phyloP scores from a whole-genome alignment of 768 basidiomycete species.

The Phaeotremella skinneri region DNA sequence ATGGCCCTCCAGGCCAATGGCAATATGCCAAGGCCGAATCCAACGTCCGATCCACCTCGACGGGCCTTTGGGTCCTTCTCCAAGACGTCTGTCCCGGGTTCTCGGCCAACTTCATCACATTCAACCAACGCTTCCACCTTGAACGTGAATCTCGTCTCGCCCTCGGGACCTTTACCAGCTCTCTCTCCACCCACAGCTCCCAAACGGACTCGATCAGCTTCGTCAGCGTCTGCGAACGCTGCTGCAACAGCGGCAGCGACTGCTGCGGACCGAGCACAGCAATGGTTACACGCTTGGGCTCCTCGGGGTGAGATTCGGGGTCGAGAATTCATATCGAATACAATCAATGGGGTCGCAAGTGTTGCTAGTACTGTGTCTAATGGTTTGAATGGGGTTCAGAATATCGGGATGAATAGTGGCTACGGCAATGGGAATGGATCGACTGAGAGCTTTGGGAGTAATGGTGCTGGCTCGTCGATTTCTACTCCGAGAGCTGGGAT shows the following conservation, averaged over 20 bases:
- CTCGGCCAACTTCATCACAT: conserved; percentile 2
- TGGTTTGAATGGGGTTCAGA: conserved; percentile 24
- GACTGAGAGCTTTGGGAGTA: conserved; percentile 4
- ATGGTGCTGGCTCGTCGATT: background rate
- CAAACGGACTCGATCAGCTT: conserved; percentile 27
- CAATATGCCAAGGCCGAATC: background rate
- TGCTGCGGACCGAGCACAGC: conserved; percentile 35
- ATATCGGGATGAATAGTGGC: conserved; percentile 12
- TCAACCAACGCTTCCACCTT: background rate
- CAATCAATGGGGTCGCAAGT: conserved; percentile 38
- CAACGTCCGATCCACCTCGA: conserved; percentile 21
- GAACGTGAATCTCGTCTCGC: conserved; percentile 4
- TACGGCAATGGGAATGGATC: background rate
- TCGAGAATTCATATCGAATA: conserved; percentile 33
- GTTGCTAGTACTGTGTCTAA: conserved; percentile 37
- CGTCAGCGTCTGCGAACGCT: conserved; percentile 20
- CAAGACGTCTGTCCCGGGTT: background rate
- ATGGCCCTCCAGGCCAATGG: background rate
- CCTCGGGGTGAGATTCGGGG: conserved; percentile 42
- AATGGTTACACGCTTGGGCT: conserved; percentile 43
- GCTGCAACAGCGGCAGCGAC: conserved; percentile 21
- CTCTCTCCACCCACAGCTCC: conserved; percentile 20
- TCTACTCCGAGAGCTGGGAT: conserved; percentile 2
- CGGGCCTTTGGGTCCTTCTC: conserved; percentile 30
- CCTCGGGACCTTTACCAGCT: conserved; percentile 6